Percentiles rank a stretch among this genome's conserved stretches.
Evolutionary conservation across 176 grass and related monocot genomes (phyloP).

Genomic region (Typha latifolia): DNA sequence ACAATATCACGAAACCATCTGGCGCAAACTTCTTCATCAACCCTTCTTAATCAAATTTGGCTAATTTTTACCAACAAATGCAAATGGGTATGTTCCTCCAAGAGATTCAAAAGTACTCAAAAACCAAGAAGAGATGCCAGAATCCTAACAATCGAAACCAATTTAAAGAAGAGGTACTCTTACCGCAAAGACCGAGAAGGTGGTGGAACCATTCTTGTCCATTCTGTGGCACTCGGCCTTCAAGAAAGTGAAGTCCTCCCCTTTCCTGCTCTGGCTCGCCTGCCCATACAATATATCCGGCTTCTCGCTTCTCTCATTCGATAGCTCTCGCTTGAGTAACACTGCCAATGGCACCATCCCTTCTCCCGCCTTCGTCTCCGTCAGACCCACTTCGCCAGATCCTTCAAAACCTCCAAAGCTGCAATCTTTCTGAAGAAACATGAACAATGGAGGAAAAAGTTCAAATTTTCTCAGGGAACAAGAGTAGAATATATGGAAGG

Average conservation of each 20-base stretch:
- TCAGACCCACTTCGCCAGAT: conserved; percentile 21
- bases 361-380: conserved; percentile 43
- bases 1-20: no score
- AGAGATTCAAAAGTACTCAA: neutral
- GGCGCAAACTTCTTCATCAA: no score
- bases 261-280: conserved; percentile 87
- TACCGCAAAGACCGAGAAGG: conserved; percentile 89
- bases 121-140: neutral
- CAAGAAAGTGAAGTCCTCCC: conserved; percentile 85
- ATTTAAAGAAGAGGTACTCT: conserved; percentile 13
- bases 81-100: no score
- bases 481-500: no score
- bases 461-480: no score
- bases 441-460: neutral
- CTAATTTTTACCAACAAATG: no score
- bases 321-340: conserved; percentile 81
- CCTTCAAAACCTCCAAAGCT: neutral
- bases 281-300: conserved; percentile 75
- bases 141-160: conserved; percentile 8
- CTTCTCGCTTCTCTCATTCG: conserved; percentile 78
- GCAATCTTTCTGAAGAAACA: conserved; percentile 10
- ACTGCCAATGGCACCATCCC: conserved; percentile 74
- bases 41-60: no score
- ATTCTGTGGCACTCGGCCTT: conserved; percentile 41
- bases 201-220: conserved; percentile 18